Evolutionary conservation across 106 monocot species (phyloP).

Genomic region (Gastrodia elata): DNA sequence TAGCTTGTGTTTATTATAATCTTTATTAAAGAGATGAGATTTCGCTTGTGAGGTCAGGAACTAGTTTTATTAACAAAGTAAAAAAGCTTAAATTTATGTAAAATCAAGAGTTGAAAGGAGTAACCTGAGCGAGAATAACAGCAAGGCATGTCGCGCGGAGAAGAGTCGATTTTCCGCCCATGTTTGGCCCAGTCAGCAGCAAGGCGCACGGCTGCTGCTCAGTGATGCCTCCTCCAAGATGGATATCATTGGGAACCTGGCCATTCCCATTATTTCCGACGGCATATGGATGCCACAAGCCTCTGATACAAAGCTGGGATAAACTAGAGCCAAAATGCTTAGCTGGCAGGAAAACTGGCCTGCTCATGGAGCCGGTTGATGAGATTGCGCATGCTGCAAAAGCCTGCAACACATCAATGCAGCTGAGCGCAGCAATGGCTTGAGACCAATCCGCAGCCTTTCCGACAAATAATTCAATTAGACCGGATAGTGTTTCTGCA

Average conservation of each 20-base stretch:
- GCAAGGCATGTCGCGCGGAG: constrained; percentile 86
- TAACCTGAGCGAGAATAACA: constrained; percentile 89
- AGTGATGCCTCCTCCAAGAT: constrained; percentile 42
- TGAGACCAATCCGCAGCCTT: constrained; percentile 63
- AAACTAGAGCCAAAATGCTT: constrained; percentile 10
- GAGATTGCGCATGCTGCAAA: constrained; percentile 45
- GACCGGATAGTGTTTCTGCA: constrained; percentile 52
- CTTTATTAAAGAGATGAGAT: too few species aligned
- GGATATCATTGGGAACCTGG: constrained; percentile 76
- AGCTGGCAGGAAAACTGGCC: constrained; percentile 45
- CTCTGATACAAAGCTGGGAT: constrained; percentile 42
- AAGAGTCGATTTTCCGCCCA: constrained; percentile 97
- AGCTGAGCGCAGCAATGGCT: constrained; percentile 53
- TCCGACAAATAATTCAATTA: constrained; percentile 50
- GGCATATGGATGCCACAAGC: constrained; percentile 96
- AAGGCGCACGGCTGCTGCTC: constrained; percentile 39
- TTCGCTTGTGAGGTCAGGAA: too few species aligned
- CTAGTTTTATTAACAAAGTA: background rate
- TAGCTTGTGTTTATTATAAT: too few species aligned
- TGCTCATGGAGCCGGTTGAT: constrained; percentile 50
- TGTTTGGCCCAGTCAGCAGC: constrained; percentile 94
- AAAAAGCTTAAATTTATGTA: background rate
- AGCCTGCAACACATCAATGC: constrained; percentile 77
- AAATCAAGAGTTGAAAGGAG: constrained; percentile 1
- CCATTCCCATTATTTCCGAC: constrained; percentile 46